Base-by-base conservation (phyloP, 2,329 filamentous ascomycete species). In the Trichophyton mentagrophytes region DNA sequence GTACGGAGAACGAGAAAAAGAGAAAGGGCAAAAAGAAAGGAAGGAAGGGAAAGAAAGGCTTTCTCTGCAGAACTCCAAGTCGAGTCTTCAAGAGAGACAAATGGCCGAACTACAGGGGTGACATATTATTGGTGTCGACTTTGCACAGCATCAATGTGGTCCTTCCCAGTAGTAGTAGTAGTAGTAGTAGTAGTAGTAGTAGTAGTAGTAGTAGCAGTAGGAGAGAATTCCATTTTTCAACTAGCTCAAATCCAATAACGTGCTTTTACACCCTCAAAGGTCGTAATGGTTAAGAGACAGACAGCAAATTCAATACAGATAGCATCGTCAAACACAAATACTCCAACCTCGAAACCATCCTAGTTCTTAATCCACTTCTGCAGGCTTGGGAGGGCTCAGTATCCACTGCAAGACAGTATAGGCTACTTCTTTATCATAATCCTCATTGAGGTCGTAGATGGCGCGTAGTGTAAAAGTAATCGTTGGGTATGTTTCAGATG, bases 391-490 rank as follows among this genome's bases (percentile, higher is more conserved):
- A 42, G 63, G 62, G 47, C 63, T 60, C 9, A 65, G 59, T 47
- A 64, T 63, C 63, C 62, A 64, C 53, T 65, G 51, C 59, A 65
- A 3, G 44, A 62, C 27, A 8, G 61, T 49, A 57, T 58, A 59
- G 15, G 58, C 63, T 36, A 49, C 20, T 9, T 60, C n/a, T 49
- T 61, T 58, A 58, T 64, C 33, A 30, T 22, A 22, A 22, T 62
- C 44, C 8, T 42, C 40, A 40, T 47, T 40, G 8, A 65, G 60
- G 36, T 60, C 51, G 57, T 64, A 62, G 17, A 33, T 44, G 51
- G 49, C 62, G 46, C 62, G 59, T 55, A 65, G 40, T n/a, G 61
- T 61, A 20, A 56, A 62, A 7, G 36, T 57, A 17, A 65, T 57
- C 17, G 27, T 60, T 55, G 59, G 58, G 13, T 49, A 46, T 36